Base-by-base conservation (phyloP, 768 basidiomycete genomes). In the Trametes elegans region DNA sequence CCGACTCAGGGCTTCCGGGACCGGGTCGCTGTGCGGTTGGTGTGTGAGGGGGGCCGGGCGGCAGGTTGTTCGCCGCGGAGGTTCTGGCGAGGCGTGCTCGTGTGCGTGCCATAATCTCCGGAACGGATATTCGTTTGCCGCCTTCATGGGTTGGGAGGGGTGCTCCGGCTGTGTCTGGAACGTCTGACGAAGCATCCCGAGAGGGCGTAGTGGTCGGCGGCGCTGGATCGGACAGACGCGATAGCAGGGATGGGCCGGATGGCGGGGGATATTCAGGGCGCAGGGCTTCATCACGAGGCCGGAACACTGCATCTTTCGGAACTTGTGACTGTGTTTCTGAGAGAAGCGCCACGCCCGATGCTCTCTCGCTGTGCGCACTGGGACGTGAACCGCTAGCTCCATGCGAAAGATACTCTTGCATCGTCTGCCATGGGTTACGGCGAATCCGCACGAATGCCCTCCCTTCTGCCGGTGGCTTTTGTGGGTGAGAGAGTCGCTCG, bases 51-150 rank as follows among this genome's bases (percentile, higher is more conserved):
- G 54, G 50, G 35, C 49, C 52, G 54, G 60, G 24, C 32, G 43
- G 28, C 55, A 24, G 50, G 31, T 62, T 49, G 31, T 53, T 58
- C 53, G 52, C 45, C 48, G 32, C 28, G 44, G 47, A 49, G 47
- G 24, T 31, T 48, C 41, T 51, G 28, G 55, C 55, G 8, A 71
- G 56, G 8, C 59, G 64, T 11, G 62, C 67, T 28, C 68, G 65
- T 38, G 70, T 71, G 35, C 65, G 64, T 34, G 62, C 68, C 68
- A 69, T 67, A 50, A 66, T 68, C 39, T 62, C 60, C 35, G 57
- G 57, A 7, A 60, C 62, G 36, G 58, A 59, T 26, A 58, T 41
- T 34, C 49, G 34, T 26, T 39, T 50, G 29, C 48, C 35, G 21
- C 28, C 55, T 21, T 53, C 32, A 26, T 43, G 46, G 24, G 23